Base-by-base conservation (phyloP, 768 basidiomycete species). In the Heimioporus sp. region DNA sequence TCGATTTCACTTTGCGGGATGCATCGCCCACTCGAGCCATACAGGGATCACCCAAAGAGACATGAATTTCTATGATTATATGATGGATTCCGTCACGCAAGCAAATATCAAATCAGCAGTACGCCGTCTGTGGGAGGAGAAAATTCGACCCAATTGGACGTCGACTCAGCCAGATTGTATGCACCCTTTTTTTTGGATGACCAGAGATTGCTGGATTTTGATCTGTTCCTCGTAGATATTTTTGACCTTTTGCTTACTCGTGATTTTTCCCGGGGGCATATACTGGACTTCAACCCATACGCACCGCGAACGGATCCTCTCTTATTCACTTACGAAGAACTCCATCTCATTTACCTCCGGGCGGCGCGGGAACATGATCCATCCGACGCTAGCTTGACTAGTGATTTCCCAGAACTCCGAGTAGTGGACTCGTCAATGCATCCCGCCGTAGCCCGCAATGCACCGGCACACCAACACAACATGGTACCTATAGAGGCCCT, bases 241-340 rank as follows among this genome's bases (percentile, higher is more conserved):
- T 86, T 98, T 60, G 95, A 98, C 65, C 70, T 97, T 42, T 80
- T 95, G 53, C 79, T 98, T 34, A 92, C 92, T 3, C 85, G 92
- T 28, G 85, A 93, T 65, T 76, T 92, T 34, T 68, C 78, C 2
- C 77, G 82, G 11, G 90, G 83, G 15, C 88, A 93, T 68, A 76
- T 98, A 58, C 66, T 98, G 62, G 96, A 98, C 66, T 92, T 98
- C 71, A 93, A 93, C 58, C 92, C 93, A 0, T 97, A 87, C 62
- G 80, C 86, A 11, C 80, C 84, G 5, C 83, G 81, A 35, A 97
- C 96, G n/a, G 94, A 98, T 60, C 67, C 92, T 0, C 79, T 96
- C 0, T 75, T 97, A 16, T 98, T 96, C 71, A 80, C 80, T 2
- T 98, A 92, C 64, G 79, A 86, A 42, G 87, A 92, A 24, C 80